Evolutionary conservation across 805 yeast genomes (phyloP), one percentile per base, ranked within the genome.

Genomic region (Alloascoidea hylecoeti): DNA sequence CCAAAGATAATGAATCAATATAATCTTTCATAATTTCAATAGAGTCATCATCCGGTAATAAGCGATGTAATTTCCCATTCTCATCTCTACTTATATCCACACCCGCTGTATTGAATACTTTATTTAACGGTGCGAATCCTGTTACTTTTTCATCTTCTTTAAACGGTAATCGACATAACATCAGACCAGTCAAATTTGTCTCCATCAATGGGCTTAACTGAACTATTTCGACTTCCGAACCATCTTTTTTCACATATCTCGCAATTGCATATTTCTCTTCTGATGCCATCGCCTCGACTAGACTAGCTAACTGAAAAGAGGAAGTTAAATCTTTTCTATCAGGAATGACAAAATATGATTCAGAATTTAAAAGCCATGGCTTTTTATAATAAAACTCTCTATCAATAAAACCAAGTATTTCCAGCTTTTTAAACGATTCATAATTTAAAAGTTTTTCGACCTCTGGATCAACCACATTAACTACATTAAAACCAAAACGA

Each of bases 111-210:
- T 64, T 61, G 17, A 47, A 49, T 12, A 63, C 41, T 3, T 60
- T 52, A 5, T 54, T 48, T 17, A 72, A 44, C 30, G 52, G 50
- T 4, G 64, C 60, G 46, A 79, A 70, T 16, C 62, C 63, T 2
- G 86, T 72, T 13, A 74, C 61, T 45, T 72, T 70, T 44, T 75
- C 79, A 52, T 86, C 95, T 44, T 83, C 94, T 34, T 69, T 67
- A 53, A 70, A 82, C 1, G 95, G 92, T 9, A 85, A 50, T 35
- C 76, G 59, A 9, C 66, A 64, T 44, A 76, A 50, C 1, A 68
- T 56, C 39, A 83, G 63, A 2, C 40, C 47, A 3, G 44, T 49
- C 9, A 35, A 40, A 27, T 40, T 50, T 27, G 41, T 42, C 14
- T 64, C 48, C 17, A 57, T 48, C 1, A 50, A 50, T 0, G 92